A percentile compares a stretch with the other conserved stretches of the same genome.
phyloP scores from a whole-genome alignment of 768 basidiomycete species.

The Sarcomyxa edulis region DNA sequence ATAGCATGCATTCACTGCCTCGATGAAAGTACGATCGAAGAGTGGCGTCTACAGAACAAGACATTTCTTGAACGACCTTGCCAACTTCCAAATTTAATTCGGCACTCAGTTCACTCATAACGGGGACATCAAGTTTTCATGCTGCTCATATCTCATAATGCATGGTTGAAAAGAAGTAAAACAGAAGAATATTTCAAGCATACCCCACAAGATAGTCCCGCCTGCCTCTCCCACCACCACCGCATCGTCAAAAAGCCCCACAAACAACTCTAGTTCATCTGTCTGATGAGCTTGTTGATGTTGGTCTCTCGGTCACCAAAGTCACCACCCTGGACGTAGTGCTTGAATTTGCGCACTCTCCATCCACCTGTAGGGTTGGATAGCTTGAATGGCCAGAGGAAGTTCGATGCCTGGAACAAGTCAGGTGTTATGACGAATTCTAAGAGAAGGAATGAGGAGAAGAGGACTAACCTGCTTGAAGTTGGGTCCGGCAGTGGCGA shows the following conservation, averaged over 20 bases:
- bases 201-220: neutral
- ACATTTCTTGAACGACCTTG: no score
- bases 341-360: slow-evolving; percentile 97
- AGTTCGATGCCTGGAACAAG: slow-evolving; percentile 68
- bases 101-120: neutral
- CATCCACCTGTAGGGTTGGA: slow-evolving; percentile 99
- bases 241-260: neutral
- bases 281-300: slow-evolving; percentile 96
- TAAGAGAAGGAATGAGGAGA: neutral
- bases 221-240: neutral
- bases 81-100: no score
- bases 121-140: neutral
- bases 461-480: slow-evolving; percentile 84
- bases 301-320: slow-evolving; percentile 94
- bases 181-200: neutral
- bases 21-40: no score
- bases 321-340: slow-evolving; percentile 94
- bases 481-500: slow-evolving; percentile 91
- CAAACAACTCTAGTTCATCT: slow-evolving; percentile 65
- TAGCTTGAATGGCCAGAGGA: slow-evolving; percentile 99
- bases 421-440: neutral
- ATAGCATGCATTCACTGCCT: no score
- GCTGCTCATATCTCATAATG: neutral
- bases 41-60: no score
- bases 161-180: neutral